Evolutionary conservation across 208 protist genomes (phyloP).

Genomic region (Trypanosoma melophagium): DNA sequence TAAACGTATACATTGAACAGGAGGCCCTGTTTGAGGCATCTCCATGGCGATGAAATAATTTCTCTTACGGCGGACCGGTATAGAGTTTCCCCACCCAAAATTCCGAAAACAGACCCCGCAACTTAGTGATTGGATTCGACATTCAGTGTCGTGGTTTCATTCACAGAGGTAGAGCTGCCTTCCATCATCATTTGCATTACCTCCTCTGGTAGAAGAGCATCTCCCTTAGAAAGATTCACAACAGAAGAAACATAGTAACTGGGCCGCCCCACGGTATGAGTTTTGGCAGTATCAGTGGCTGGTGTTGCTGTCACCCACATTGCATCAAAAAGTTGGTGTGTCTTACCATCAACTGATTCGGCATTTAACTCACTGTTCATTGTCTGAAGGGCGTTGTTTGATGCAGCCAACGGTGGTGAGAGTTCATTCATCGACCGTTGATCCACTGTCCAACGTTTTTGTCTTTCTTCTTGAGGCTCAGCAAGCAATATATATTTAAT

Average conservation of each 20-base stretch:
- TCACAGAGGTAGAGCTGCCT: slow-evolving; percentile 17
- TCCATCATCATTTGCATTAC: slow-evolving; percentile 32
- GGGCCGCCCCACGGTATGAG: slow-evolving; percentile 51
- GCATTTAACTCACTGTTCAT: neutral
- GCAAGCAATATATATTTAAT: slow-evolving; percentile 30
- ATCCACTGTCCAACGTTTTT: neutral
- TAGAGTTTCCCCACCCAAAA: no score
- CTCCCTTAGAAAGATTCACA: slow-evolving; percentile 28
- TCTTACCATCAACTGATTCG: slow-evolving; percentile 2
- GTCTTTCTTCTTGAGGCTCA: slow-evolving; percentile 13
- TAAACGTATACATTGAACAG: no score
- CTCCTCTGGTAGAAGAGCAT: slow-evolving; percentile 16
- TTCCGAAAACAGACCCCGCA: no score
- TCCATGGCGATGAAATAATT: no score
- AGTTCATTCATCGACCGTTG: neutral
- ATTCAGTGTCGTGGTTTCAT: slow-evolving; percentile 1
- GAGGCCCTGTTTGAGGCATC: no score
- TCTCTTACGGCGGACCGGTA: no score
- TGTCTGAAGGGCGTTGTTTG: neutral
- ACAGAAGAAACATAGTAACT: slow-evolving; percentile 67
- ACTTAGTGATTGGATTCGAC: no score
- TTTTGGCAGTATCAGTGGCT: slow-evolving; percentile 36
- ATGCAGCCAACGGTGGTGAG: neutral
- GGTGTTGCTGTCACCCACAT: slow-evolving; percentile 71
- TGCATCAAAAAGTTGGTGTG: slow-evolving; percentile 66